Conservation (phyloP, 2,329 filamentous ascomycete genomes). For the Fusarium brachygibbosum region DNA sequence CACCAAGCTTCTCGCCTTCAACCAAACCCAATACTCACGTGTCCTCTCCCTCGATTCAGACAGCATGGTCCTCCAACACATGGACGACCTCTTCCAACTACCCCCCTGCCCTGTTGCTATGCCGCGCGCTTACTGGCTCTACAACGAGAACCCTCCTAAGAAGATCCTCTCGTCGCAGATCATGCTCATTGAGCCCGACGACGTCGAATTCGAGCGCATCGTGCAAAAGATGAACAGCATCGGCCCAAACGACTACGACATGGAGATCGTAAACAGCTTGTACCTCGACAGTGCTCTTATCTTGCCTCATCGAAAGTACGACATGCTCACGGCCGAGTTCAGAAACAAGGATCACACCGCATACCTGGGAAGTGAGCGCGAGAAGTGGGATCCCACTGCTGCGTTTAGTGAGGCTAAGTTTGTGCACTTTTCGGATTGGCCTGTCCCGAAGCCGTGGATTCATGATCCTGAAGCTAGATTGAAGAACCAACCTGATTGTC, state of each 20-base stretch:
- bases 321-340: constrained; percentile 74
- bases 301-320: constrained; percentile 74
- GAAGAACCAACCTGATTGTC: constrained; percentile 18
- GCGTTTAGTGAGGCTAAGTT: constrained; percentile 72
- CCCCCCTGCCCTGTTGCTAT: constrained; percentile 74
- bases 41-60: constrained; percentile 73
- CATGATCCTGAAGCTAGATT: constrained; percentile 1
- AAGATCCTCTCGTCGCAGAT: constrained; percentile 71
- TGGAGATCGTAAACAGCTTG: constrained; percentile 76
- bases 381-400: constrained; percentile 69
- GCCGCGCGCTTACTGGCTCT: constrained; percentile 80
- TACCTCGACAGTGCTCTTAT: constrained; percentile 71
- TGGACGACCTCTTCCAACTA: constrained; percentile 80
- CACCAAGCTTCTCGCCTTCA: constrained; percentile 78
- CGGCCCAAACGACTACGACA: constrained; percentile 66
- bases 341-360: constrained; percentile 63
- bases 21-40: constrained; percentile 70
- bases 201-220: constrained; percentile 63
- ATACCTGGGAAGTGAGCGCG: constrained; percentile 59
- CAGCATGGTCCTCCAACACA: constrained; percentile 69
- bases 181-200: constrained; percentile 70
- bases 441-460: constrained; percentile 72
- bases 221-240: constrained; percentile 49
- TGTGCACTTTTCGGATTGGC: constrained; percentile 80
- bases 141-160: constrained; percentile 55